phyloP scores from a whole-genome alignment of 1,284 basidiomycete genomes.

The Pascua sp. region DNA sequence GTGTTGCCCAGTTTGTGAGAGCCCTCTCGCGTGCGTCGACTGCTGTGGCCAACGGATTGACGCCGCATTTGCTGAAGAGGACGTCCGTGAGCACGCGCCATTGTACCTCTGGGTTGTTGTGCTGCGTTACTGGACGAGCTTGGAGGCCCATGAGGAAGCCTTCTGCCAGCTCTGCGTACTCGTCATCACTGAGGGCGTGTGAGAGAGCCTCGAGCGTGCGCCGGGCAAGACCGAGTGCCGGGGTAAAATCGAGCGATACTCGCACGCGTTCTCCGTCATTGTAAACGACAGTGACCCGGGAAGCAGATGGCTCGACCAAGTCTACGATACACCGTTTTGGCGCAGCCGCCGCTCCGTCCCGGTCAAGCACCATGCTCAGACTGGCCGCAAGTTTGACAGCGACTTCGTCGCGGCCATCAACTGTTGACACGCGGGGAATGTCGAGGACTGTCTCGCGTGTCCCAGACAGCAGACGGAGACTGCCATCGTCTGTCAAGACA shows the following conservation, averaged over 20 bases:
- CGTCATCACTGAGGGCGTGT: constrained; percentile 53
- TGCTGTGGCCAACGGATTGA: not conserved
- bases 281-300: constrained; percentile 54
- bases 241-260: constrained; percentile 55
- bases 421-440: constrained; percentile 22
- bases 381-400: constrained; percentile 31
- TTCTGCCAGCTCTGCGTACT: constrained; percentile 10
- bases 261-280: constrained; percentile 54
- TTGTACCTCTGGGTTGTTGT: not conserved
- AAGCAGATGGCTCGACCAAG: constrained; percentile 51
- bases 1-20: not conserved
- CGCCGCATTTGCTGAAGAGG: constrained; percentile 39
- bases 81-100: constrained; percentile 21
- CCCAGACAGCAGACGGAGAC: constrained; percentile 60
- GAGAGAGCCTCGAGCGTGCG: constrained; percentile 63
- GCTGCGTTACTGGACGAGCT: not conserved
- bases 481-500: constrained; percentile 57
- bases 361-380: constrained; percentile 30
- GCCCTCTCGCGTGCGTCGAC: not conserved
- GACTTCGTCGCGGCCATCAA: constrained; percentile 31
- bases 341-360: constrained; percentile 6
- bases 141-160: constrained; percentile 2
- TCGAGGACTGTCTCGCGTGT: constrained; percentile 54
- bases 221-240: constrained; percentile 57
- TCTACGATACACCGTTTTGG: constrained; percentile 12